Conservation (phyloP, 2,329 filamentous ascomycete species). For the Pestalotiopsis sp. region DNA sequence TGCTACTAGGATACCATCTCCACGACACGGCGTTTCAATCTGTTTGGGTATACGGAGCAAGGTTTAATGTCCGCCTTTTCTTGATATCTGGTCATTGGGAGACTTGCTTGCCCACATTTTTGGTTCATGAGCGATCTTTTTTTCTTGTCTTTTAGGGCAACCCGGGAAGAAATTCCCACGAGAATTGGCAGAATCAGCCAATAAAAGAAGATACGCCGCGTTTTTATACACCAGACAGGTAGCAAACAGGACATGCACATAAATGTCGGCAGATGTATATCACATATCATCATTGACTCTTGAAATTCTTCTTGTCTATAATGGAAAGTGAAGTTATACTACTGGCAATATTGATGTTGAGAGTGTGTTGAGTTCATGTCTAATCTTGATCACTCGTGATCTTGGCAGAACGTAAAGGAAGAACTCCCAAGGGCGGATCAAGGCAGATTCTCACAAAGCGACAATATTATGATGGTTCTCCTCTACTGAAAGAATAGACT, state of each 20-base stretch:
- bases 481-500: too few relatives aligned
- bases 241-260: neutral
- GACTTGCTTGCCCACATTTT: neutral
- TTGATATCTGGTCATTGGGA: neutral
- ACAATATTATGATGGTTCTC: too few relatives aligned
- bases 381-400: too few relatives aligned
- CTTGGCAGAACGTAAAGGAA: too few relatives aligned
- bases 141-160: neutral
- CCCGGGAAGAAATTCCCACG: neutral
- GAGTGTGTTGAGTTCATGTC: too few relatives aligned
- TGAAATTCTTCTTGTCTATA: neutral
- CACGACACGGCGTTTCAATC: too few relatives aligned
- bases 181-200: neutral
- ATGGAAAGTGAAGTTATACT: too few relatives aligned
- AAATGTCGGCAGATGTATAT: neutral
- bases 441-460: too few relatives aligned
- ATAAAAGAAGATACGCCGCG: neutral
- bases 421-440: too few relatives aligned
- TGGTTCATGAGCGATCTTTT: neutral
- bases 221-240: neutral
- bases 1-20: too few relatives aligned
- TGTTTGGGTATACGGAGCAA: too few relatives aligned
- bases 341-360: too few relatives aligned
- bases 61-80: neutral
- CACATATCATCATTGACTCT: neutral